These are phyloP conservation scores for Suhomyces sp. DNA, from an alignment of 805 yeast species.

Conservation along the genomic window DNA sequence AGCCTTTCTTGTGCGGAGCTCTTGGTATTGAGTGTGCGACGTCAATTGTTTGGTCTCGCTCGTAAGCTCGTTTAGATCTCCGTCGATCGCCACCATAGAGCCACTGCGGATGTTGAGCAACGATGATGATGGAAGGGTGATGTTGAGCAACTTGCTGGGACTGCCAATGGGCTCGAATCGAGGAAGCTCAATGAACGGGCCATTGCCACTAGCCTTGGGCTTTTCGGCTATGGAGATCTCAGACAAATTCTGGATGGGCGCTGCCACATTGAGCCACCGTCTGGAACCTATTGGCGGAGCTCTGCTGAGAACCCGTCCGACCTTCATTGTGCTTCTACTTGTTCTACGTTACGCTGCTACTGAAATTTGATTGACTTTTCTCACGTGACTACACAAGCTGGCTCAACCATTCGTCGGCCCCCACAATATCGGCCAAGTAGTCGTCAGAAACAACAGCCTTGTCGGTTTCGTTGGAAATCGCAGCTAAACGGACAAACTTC, in stretches of 20 bases:
- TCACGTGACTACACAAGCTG: conserved; percentile 14
- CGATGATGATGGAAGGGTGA: conserved; percentile 43
- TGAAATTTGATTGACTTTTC: not conserved
- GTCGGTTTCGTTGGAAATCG: conserved; percentile 26
- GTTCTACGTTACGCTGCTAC: not conserved
- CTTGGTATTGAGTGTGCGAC: conserved; percentile 22
- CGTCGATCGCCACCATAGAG: conserved; percentile 44
- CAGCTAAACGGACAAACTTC: conserved; percentile 26
- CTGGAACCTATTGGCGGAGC: not conserved
- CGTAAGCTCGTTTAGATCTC: conserved; percentile 29
- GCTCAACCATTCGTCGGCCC: conserved; percentile 31
- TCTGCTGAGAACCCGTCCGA: not conserved
- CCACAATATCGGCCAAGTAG: conserved; percentile 20
- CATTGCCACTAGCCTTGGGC: conserved; percentile 43
- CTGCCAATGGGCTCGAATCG: conserved; percentile 40
- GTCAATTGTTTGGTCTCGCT: conserved; percentile 11
- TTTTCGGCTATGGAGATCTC: not conserved
- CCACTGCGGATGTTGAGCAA: conserved; percentile 36
- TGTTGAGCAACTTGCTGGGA: conserved; percentile 37
- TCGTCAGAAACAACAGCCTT: conserved; percentile 22
- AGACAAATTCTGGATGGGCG: not conserved
- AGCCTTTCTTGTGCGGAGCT: conserved; percentile 28
- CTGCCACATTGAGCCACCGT: conserved; percentile 7
- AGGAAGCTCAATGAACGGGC: conserved; percentile 46
- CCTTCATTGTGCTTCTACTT: not conserved